phyloP scores from a whole-genome alignment of 1,284 basidiomycete species.

The Marasmius fiardii region DNA sequence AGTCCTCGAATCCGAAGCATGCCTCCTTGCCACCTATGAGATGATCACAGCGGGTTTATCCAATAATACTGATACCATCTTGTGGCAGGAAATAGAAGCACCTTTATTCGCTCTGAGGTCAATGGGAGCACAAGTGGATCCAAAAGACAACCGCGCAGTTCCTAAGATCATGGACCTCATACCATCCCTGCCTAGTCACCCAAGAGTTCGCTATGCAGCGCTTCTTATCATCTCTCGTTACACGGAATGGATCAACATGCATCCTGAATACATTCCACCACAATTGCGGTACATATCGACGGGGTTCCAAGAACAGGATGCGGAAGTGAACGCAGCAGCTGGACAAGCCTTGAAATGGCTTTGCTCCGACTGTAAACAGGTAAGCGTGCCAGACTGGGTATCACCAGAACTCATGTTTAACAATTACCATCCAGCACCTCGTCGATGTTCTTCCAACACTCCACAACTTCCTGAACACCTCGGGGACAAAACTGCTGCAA shows the following conservation, averaged over 20 bases:
- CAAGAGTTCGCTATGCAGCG: conserved; percentile 92
- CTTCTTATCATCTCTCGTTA: conserved; percentile 95
- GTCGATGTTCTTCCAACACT: conserved; percentile 91
- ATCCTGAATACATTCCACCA: conserved; percentile 84
- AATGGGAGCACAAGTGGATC: conserved; percentile 95
- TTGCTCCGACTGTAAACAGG: conserved; percentile 93
- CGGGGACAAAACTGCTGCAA: conserved; percentile 76
- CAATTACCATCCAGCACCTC: conserved; percentile 63
- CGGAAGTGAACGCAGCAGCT: conserved; percentile 89
- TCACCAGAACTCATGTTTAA: conserved; percentile 4
- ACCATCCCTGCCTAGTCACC: conserved; percentile 87
- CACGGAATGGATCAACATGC: conserved; percentile 93
- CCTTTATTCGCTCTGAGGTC: conserved; percentile 97
- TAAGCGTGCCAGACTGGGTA: conserved; percentile 27
- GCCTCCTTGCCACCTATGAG: conserved; percentile 80
- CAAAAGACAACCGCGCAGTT: conserved; percentile 79
- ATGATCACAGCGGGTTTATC: conserved; percentile 76
- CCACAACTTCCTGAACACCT: conserved; percentile 82
- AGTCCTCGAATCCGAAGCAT: conserved; percentile 86
- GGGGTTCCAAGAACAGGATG: conserved; percentile 82
- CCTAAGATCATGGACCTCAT: conserved; percentile 96
- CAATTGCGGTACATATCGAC: conserved; percentile 90
- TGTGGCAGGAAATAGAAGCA: conserved; percentile 98
- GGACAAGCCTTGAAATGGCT: conserved; percentile 96
- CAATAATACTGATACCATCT: conserved; percentile 43